Conservation (phyloP, 179 eudicot genomes). For the Actinidia chinensis region DNA sequence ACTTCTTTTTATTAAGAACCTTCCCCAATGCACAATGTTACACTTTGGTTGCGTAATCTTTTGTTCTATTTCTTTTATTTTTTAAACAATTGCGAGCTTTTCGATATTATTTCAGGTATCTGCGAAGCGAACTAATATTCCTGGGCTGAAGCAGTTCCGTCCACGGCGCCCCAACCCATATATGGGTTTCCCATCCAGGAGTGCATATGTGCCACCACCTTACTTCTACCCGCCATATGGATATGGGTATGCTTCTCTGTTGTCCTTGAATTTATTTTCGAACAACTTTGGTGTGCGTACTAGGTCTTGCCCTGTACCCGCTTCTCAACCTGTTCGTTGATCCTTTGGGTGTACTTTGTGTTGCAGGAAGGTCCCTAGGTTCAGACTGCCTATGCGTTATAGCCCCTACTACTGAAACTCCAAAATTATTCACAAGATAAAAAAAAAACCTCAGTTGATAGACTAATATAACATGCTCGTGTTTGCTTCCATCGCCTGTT, state of each 20-base stretch:
- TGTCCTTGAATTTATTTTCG: neutral
- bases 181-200: conserved; percentile 47
- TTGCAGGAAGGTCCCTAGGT: conserved; percentile 63
- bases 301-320: neutral
- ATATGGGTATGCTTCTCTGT: conserved; percentile 44
- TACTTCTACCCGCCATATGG: conserved; percentile 55
- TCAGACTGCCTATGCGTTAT: conserved; percentile 63
- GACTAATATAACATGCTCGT: neutral
- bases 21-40: neutral
- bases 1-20: neutral
- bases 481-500: neutral
- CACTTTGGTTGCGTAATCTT: neutral
- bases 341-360: conserved; percentile 1
- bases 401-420: conserved; percentile 50
- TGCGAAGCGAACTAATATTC: conserved; percentile 62
- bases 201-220: conserved; percentile 47
- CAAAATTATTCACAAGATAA: neutral
- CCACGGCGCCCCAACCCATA: conserved; percentile 46
- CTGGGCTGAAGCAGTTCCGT: conserved; percentile 61
- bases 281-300: neutral
- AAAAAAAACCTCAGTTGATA: neutral
- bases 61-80: neutral
- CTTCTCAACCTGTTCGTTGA: neutral
- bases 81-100: neutral
- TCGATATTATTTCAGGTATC: conserved; percentile 35